phyloP scores from a whole-genome alignment of 345 rosid species.

The Eucalyptus erythrocorys region DNA sequence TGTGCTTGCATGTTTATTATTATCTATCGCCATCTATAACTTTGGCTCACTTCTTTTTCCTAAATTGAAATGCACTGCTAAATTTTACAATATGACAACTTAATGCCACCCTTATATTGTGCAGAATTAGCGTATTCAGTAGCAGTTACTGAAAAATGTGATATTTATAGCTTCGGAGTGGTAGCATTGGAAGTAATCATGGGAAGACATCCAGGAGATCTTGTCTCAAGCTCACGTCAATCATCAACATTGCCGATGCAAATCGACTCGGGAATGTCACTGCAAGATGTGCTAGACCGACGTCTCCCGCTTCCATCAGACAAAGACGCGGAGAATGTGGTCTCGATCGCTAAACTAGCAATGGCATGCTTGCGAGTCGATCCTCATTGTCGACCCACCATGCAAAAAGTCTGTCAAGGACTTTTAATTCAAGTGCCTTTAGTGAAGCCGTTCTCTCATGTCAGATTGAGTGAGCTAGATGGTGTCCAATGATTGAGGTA shows the following conservation, averaged over 20 bases:
- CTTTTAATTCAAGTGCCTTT: neutral
- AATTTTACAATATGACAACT: fast-evolving
- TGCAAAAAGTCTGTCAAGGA: slow-evolving; percentile 1
- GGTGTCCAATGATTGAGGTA: neutral
- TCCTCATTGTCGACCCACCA: slow-evolving; percentile 19
- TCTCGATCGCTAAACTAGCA: neutral
- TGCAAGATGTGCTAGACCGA: neutral
- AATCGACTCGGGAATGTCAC: fast-evolving
- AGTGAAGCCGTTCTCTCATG: neutral
- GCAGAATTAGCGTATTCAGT: neutral
- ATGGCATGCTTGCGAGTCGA: slow-evolving; percentile 4
- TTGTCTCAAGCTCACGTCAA: neutral
- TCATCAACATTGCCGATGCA: fast-evolving
- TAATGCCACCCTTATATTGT: fast-evolving
- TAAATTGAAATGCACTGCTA: fast-evolving
- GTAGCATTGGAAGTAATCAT: neutral
- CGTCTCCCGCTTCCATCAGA: fast-evolving
- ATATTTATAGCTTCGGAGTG: neutral
- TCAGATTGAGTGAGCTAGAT: neutral
- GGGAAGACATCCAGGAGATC: neutral
- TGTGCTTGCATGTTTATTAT: neutral
- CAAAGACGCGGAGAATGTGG: neutral
- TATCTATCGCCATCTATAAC: fast-evolving
- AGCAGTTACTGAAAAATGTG: neutral
- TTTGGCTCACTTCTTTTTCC: neutral